Evolutionary conservation across 2,329 filamentous ascomycete species (phyloP).

Genomic region (Pyricularia grisea): DNA sequence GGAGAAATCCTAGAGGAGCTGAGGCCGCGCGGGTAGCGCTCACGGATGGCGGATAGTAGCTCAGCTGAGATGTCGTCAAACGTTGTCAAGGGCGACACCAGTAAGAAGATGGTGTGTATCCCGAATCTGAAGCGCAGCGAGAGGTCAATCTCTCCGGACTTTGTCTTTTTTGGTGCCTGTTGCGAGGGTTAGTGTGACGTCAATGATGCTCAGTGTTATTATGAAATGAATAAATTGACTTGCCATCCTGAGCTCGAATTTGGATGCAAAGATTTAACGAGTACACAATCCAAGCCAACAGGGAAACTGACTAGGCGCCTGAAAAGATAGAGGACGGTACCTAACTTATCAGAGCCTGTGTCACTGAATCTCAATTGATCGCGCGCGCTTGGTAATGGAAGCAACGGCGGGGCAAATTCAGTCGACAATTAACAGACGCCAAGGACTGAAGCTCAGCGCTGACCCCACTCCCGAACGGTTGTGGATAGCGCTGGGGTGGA

Average conservation of each 20-base stretch:
- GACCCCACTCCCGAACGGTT: neutral
- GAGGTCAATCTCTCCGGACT: conserved; percentile 35
- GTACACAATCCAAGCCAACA: neutral
- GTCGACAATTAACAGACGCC: neutral
- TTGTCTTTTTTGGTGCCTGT: neutral
- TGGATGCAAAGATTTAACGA: neutral
- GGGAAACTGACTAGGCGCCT: neutral
- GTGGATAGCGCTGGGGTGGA: neutral
- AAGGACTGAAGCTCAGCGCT: neutral
- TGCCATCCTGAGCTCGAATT: neutral
- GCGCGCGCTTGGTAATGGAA: neutral
- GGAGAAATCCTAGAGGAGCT: conserved; percentile 19
- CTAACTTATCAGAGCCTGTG: neutral
- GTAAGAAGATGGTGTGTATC: conserved; percentile 60
- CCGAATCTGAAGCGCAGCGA: conserved; percentile 67
- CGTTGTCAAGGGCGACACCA: conserved; percentile 47
- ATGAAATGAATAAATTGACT: neutral
- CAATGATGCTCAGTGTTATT: neutral
- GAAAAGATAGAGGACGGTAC: too few relatives aligned
- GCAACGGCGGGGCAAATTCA: neutral
- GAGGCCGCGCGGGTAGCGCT: conserved; percentile 47
- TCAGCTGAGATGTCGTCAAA: conserved; percentile 48
- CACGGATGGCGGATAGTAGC: conserved; percentile 47
- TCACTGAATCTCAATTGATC: neutral
- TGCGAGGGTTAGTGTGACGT: neutral